Conservation (phyloP, 192 early-diverging fungal genomes). For the Coemansia sp. region DNA sequence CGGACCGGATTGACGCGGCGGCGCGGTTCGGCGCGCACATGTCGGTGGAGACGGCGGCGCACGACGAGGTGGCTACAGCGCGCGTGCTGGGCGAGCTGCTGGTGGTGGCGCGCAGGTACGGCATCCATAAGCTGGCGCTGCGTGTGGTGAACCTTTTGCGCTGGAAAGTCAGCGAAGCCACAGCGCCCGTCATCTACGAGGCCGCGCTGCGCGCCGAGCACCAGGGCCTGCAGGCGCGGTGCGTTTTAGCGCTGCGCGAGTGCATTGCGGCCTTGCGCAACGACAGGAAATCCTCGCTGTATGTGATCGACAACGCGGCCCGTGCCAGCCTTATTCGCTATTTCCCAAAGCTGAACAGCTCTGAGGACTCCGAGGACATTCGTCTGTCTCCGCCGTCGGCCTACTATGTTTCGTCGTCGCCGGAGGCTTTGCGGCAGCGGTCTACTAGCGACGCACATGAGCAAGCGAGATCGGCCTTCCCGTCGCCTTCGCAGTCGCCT, state of each 20-base stretch:
- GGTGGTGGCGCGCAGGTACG: constrained; percentile 64
- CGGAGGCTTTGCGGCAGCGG: constrained; percentile 21
- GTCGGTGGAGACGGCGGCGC: background rate
- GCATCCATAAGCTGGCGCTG: constrained; percentile 60
- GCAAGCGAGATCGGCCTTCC: background rate
- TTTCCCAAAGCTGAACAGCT: constrained; percentile 36
- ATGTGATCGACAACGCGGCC: constrained; percentile 36
- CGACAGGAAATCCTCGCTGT: constrained; percentile 39
- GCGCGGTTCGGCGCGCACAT: constrained; percentile 60
- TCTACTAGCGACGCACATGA: constrained; percentile 42
- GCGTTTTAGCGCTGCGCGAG: constrained; percentile 40
- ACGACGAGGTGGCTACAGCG: constrained; percentile 30
- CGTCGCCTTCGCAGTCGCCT: constrained; percentile 33
- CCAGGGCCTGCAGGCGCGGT: constrained; percentile 62
- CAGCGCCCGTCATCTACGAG: constrained; percentile 68
- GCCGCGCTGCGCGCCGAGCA: constrained; percentile 67
- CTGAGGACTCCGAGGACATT: constrained; percentile 17
- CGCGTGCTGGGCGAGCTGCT: constrained; percentile 66
- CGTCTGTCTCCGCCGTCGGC: background rate
- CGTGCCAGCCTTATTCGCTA: constrained; percentile 38
- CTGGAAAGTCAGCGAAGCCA: constrained; percentile 62
- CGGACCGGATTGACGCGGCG: constrained; percentile 63
- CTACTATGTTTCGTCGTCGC: background rate
- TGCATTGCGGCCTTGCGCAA: constrained; percentile 27
- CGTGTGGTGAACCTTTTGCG: constrained; percentile 62